Percentiles rank a stretch among this genome's conserved stretches.
Conservation (phyloP, 176 grass and related monocot genomes). For the Dactylis glomerata region DNA sequence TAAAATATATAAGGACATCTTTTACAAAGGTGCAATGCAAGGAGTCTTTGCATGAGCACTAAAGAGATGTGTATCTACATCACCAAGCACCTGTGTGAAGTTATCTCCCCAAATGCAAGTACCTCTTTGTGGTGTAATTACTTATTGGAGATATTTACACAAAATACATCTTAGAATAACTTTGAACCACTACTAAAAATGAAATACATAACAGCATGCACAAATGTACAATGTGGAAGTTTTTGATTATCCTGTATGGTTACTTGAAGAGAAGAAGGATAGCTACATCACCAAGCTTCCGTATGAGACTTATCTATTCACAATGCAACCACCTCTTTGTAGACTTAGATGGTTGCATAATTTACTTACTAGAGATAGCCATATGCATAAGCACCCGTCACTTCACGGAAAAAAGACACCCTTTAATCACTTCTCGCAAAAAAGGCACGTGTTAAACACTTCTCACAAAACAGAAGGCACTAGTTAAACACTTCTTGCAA, state of each 20-base stretch:
- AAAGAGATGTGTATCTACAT: background rate
- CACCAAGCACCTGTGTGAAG: background rate
- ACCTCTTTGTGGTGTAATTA: constrained; percentile 6
- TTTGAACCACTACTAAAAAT: background rate
- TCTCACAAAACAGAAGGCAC: too few species aligned
- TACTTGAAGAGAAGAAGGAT: too few species aligned
- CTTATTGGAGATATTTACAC: background rate
- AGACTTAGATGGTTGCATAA: background rate
- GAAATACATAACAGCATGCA: constrained; percentile 14
- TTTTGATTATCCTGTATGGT: too few species aligned
- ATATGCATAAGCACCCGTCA: background rate
- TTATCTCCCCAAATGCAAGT: background rate
- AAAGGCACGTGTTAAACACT: background rate
- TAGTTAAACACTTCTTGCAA: background rate
- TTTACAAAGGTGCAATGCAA: background rate
- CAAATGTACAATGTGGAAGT: too few species aligned
- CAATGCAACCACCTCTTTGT: background rate
- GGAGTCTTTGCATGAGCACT: background rate
- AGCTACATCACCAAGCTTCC: too few species aligned
- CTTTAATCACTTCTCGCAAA: background rate
- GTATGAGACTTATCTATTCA: background rate
- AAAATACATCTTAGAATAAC: background rate
- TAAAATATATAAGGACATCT: constrained; percentile 13
- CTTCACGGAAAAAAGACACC: too few species aligned
- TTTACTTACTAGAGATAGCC: background rate